Evolutionary conservation across 371 early-diverging fungal species (phyloP).

Genomic region (Mortierella sp.): DNA sequence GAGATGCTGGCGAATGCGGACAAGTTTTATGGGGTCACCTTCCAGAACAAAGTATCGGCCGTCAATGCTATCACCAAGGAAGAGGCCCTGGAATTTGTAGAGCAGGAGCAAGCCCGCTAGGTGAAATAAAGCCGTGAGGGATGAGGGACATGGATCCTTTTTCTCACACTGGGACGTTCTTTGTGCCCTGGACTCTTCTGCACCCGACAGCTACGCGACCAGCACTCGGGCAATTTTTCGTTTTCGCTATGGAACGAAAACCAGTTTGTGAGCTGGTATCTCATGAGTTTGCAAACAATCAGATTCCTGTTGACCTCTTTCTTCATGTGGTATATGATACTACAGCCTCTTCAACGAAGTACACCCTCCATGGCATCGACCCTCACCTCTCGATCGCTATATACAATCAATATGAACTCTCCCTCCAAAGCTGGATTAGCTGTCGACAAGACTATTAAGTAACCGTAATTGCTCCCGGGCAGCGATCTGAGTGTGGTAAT

Average conservation of each 20-base stretch:
- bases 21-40: slow-evolving; percentile 97
- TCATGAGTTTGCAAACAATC: too few species aligned
- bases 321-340: too few species aligned
- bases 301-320: too few species aligned
- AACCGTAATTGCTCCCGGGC: slow-evolving; percentile 58
- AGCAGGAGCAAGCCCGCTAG: slow-evolving; percentile 58
- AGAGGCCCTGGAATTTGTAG: slow-evolving; percentile 76
- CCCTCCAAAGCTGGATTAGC: slow-evolving; percentile 65
- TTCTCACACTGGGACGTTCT: too few species aligned
- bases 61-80: slow-evolving; percentile 76
- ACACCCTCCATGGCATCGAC: slow-evolving; percentile 53
- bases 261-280: too few species aligned
- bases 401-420: slow-evolving; percentile 63
- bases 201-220: too few species aligned
- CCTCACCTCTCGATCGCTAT: slow-evolving; percentile 70
- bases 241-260: too few species aligned
- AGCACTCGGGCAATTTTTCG: too few species aligned
- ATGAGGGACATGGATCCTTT: too few species aligned
- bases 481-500: slow-evolving; percentile 34
- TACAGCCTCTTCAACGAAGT: too few species aligned
- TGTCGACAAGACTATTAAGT: slow-evolving; percentile 71
- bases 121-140: too few species aligned
- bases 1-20: slow-evolving; percentile 92
- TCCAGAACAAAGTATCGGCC: slow-evolving; percentile 84
- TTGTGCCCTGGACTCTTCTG: too few species aligned